These are phyloP conservation scores for Ceratocystis ficicola DNA, from an alignment of 2,329 filamentous ascomycete genomes.

Conservation along the genomic window DNA sequence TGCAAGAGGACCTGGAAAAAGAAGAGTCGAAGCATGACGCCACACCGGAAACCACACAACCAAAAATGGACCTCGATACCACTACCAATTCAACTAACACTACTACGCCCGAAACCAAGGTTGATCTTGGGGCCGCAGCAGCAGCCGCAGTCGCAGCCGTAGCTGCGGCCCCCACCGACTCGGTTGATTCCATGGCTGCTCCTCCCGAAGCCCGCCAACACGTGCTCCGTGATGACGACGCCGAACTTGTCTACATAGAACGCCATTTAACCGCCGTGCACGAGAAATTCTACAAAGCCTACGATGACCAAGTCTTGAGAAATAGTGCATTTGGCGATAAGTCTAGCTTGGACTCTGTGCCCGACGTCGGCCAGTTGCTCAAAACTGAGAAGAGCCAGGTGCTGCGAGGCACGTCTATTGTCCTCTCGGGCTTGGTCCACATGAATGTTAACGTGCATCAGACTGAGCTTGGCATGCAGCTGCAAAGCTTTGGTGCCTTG, in stretches of 20 bases:
- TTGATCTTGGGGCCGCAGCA: slow-evolving; percentile 18
- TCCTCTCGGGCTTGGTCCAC: slow-evolving; percentile 83
- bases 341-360: slow-evolving; percentile 40
- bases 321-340: not conserved
- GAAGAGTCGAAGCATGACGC: slow-evolving; percentile 46
- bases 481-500: slow-evolving; percentile 69
- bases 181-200: slow-evolving; percentile 25
- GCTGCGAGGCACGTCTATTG: slow-evolving; percentile 62
- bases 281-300: slow-evolving; percentile 67
- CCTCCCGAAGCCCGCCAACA: slow-evolving; percentile 41
- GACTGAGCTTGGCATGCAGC: slow-evolving; percentile 80
- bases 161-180: slow-evolving; percentile 22
- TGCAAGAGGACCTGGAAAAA: slow-evolving; percentile 82
- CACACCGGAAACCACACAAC: too few species aligned
- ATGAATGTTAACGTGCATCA: slow-evolving; percentile 64
- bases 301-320: slow-evolving; percentile 39
- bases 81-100: too few species aligned
- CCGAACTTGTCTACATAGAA: slow-evolving; percentile 66
- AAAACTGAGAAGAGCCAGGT: slow-evolving; percentile 66
- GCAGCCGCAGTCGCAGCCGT: not conserved
- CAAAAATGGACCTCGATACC: too few species aligned
- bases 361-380: slow-evolving; percentile 78
- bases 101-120: too few species aligned
- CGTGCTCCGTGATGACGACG: slow-evolving; percentile 76
- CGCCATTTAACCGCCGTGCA: slow-evolving; percentile 66